Evolutionary conservation across 2,329 filamentous ascomycete species (phyloP).

Genomic region (Tolypocladium tundrense): DNA sequence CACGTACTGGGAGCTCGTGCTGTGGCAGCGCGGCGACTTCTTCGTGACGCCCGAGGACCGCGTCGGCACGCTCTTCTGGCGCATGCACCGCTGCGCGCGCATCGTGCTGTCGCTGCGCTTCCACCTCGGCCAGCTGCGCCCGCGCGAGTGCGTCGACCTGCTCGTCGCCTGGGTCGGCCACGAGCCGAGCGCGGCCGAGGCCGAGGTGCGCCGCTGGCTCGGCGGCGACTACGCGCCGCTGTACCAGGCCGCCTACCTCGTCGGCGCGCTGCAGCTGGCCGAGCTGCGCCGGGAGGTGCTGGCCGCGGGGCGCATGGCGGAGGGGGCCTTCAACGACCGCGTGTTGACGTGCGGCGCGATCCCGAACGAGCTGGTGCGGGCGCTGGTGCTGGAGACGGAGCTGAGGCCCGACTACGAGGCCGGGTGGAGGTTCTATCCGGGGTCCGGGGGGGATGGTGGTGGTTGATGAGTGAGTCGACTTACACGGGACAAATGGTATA

Average conservation of each 20-base stretch:
- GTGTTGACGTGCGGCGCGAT: slow-evolving; percentile 41
- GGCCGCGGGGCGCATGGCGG: slow-evolving; percentile 20
- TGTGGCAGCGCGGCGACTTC: slow-evolving; percentile 45
- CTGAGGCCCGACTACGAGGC: slow-evolving; percentile 33
- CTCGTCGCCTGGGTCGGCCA: slow-evolving; percentile 47
- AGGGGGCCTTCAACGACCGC: slow-evolving; percentile 46
- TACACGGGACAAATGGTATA: neutral
- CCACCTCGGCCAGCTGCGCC: slow-evolving; percentile 42
- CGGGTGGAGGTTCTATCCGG: slow-evolving; percentile 38
- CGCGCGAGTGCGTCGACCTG: slow-evolving; percentile 45
- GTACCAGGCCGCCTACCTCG: slow-evolving; percentile 50
- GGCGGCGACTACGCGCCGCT: slow-evolving; percentile 45
- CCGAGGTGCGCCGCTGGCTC: slow-evolving; percentile 47
- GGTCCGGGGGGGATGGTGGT: neutral
- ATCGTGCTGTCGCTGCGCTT: slow-evolving; percentile 49
- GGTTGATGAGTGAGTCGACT: neutral
- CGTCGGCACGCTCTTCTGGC: slow-evolving; percentile 51
- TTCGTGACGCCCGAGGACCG: slow-evolving; percentile 37
- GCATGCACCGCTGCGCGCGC: slow-evolving; percentile 50
- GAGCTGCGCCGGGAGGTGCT: slow-evolving; percentile 38
- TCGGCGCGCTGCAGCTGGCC: slow-evolving; percentile 47
- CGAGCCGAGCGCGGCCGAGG: slow-evolving; percentile 48
- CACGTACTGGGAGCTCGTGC: slow-evolving; percentile 50
- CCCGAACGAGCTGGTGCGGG: slow-evolving; percentile 43
- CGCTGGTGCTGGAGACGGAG: slow-evolving; percentile 30